Conservation (phyloP, 345 rosid species). For the Kernera saxatilis region DNA sequence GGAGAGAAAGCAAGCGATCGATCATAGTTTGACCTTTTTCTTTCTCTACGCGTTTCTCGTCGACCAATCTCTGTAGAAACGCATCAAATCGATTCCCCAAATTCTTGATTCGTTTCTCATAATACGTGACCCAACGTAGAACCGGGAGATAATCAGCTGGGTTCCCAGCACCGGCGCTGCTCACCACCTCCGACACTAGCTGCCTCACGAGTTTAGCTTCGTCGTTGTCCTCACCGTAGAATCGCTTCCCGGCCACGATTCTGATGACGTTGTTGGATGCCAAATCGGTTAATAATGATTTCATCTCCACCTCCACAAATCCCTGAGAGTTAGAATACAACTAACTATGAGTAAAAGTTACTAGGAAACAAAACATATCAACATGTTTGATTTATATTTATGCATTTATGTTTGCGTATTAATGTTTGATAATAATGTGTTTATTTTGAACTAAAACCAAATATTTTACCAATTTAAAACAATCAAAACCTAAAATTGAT, state of each 20-base stretch:
- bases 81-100: slow-evolving; percentile 28
- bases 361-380: background rate
- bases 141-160: slow-evolving; percentile 39
- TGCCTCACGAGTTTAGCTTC: slow-evolving; percentile 36
- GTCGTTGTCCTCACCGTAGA: slow-evolving; percentile 36
- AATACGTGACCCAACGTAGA: slow-evolving; percentile 35
- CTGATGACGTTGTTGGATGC: slow-evolving; percentile 34
- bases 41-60: slow-evolving; percentile 29
- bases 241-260: slow-evolving; percentile 42
- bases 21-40: slow-evolving; percentile 38
- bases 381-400: background rate
- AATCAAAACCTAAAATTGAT: background rate
- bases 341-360: background rate
- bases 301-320: slow-evolving; percentile 36
- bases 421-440: background rate
- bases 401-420: background rate
- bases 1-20: slow-evolving; percentile 43
- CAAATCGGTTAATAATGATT: slow-evolving; percentile 31
- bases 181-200: slow-evolving; percentile 29
- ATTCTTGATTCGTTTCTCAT: slow-evolving; percentile 22
- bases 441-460: background rate
- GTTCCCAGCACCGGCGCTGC: slow-evolving; percentile 27
- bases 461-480: background rate
- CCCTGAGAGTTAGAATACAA: background rate
- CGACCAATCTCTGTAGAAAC: slow-evolving; percentile 42